These are phyloP conservation scores for Penicillium sp. DNA, from an alignment of 2,329 filamentous ascomycete species.

Conservation along the genomic window DNA sequence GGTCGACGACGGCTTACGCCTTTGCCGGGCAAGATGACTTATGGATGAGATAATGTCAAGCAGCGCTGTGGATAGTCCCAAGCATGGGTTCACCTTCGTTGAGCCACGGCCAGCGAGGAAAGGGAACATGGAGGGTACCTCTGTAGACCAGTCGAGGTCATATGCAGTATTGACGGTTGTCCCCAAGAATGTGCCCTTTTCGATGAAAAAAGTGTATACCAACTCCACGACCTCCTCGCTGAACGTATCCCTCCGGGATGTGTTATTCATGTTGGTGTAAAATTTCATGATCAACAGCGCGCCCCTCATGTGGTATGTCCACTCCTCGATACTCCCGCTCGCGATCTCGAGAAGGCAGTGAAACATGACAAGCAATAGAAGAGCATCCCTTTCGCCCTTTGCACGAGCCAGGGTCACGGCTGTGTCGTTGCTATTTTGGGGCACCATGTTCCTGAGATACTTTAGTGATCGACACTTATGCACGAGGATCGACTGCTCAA, in stretches of 20 bases:
- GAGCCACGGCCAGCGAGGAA: not conserved
- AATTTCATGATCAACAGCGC: slow-evolving; percentile 6
- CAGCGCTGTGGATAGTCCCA: slow-evolving; percentile 2
- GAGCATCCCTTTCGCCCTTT: not conserved
- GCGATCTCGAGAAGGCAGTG: slow-evolving; percentile 10
- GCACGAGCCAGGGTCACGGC: not conserved
- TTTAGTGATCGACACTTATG: slow-evolving; percentile 8
- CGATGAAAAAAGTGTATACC: slow-evolving; percentile 5
- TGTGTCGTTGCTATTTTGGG: not conserved
- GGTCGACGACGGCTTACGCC: too few species aligned
- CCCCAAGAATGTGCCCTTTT: slow-evolving; percentile 5
- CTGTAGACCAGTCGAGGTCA: not conserved
- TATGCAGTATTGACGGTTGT: not conserved
- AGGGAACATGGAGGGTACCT: not conserved
- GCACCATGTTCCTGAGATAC: not conserved
- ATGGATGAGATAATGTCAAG: slow-evolving; percentile 8
- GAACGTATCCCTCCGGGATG: not conserved
- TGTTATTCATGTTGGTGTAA: not conserved
- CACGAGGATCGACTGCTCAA: not conserved
- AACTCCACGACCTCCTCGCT: slow-evolving; percentile 2
- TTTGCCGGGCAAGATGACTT: not conserved
- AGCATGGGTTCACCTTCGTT: slow-evolving; percentile 6
- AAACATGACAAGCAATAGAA: slow-evolving; percentile 6
- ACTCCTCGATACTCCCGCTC: slow-evolving; percentile 6
- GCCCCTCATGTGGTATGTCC: slow-evolving; percentile 12